Base-by-base conservation (phyloP, 2,329 filamentous ascomycete species). In the Aspergillus sp. region DNA sequence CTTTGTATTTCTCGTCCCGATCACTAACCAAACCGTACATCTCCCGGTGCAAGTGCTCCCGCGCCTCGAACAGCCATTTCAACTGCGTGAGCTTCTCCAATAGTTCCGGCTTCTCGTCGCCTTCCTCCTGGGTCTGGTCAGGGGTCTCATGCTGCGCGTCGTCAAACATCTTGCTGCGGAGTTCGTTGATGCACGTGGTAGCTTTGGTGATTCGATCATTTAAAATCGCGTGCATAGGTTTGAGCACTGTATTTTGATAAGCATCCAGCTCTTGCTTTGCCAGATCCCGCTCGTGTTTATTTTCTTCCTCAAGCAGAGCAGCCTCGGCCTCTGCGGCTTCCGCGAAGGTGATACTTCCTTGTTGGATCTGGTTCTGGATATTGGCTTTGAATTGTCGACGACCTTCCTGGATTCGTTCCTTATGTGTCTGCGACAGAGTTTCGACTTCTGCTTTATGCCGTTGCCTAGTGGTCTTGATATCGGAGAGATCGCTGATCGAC, bases 31-130 rank as follows among this genome's bases (percentile, higher is more conserved):
- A 80, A 67, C 96, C 90, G 71, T 92, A 96, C 55, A 94, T 85
- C 68, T 92, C 90, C 49, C 91, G 88, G 77, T 98, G 89, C 9
- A 98, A 82, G 51, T 85, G 84, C 76, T 99, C 95, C n/a, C 93
- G 88, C 1, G 90, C 90, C 73, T 99, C 95, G 68, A 97, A 98
- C 9, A 98, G 87, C 93, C 95, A 98, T 71, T 98, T 99, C 14
- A 98, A 82, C 52, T 97, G 85, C 0, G 94, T 98, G 12, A 99
- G 82, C 76, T 96, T 96, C 75, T 99, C 95, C 2, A 98, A 81
- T 0, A 98, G 83, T 75, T 99, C 95, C 0, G 95, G 95, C 72
- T 93, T 88, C 73, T 97, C 94, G 67, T 98, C 94, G 18, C 95
- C 94, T 77, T 97, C 94, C 75, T 96, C 92, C 73, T 97, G 93